A percentile compares a stretch with the other conserved stretches of the same genome.
Evolutionary conservation across 345 rosid species (phyloP).

Genomic region (Pistacia atlantica): DNA sequence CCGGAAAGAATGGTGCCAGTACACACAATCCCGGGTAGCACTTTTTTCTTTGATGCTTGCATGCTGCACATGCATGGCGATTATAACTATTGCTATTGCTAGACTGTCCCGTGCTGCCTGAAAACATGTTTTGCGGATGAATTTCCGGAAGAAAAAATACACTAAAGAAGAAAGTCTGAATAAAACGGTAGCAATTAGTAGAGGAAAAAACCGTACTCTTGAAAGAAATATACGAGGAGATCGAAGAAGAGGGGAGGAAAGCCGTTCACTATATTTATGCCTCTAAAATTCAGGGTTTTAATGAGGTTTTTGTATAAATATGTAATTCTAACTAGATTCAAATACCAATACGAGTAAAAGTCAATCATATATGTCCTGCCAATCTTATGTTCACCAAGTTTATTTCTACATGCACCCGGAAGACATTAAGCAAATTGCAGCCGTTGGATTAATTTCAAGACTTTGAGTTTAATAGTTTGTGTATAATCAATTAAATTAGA

Average conservation of each 20-base stretch:
- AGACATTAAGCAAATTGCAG: background rate
- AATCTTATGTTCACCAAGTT: background rate
- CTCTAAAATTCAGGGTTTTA: constrained; percentile 9
- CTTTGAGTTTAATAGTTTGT: background rate
- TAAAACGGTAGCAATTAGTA: background rate
- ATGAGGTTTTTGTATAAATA: background rate
- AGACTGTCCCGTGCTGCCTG: background rate
- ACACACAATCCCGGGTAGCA: constrained; percentile 23
- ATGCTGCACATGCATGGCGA: constrained; percentile 33
- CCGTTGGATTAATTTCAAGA: background rate
- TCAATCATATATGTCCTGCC: background rate
- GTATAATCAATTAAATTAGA: background rate
- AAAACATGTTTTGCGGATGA: background rate
- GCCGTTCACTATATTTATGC: background rate
- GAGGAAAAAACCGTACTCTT: background rate
- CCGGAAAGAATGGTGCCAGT: constrained; percentile 27
- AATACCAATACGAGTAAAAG: background rate
- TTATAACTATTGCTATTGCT: background rate
- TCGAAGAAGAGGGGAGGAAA: background rate
- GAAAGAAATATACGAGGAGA: no score
- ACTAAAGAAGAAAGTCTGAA: no score
- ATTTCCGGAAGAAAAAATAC: no score
- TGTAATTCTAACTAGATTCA: background rate
- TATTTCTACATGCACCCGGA: background rate
- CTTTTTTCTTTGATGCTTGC: constrained; percentile 36